Conservation (phyloP, 495 filamentous ascomycete species). For the Jackrogersella multiformis region DNA sequence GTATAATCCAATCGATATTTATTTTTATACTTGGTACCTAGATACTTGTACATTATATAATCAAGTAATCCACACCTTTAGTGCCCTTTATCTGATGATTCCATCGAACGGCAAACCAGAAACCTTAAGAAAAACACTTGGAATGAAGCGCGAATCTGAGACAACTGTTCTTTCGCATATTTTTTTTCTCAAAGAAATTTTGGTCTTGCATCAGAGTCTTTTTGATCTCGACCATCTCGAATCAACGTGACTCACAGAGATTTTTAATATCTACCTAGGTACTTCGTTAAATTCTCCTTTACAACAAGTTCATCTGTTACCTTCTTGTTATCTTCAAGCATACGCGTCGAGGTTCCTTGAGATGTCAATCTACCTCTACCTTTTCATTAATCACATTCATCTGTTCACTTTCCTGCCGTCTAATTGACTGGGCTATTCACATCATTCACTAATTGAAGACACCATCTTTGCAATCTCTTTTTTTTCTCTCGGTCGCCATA, state of each 20-base stretch:
- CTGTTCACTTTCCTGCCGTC: neutral
- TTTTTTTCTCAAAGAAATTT: constrained; percentile 18
- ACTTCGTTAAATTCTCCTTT: neutral
- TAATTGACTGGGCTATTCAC: constrained; percentile 11
- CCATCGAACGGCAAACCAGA: neutral
- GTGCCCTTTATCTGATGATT: constrained; percentile 5
- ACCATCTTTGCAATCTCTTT: neutral
- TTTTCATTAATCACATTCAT: constrained; percentile 11
- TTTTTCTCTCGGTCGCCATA: neutral
- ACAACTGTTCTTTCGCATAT: constrained; percentile 17
- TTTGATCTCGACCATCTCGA: constrained; percentile 14
- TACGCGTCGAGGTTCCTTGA: constrained; percentile 29
- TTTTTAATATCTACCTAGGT: neutral
- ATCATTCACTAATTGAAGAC: neutral
- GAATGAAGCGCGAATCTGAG: constrained; percentile 6
- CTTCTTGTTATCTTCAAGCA: constrained; percentile 13
- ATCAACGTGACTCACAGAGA: neutral
- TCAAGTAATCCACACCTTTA: constrained; percentile 11
- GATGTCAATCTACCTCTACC: constrained; percentile 15
- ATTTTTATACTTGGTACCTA: too few relatives aligned
- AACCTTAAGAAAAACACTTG: constrained; percentile 3
- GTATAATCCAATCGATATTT: neutral
- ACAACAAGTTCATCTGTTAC: constrained; percentile 1
- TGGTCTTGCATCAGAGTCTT: constrained; percentile 14
- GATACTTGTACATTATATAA: neutral